Evolutionary conservation across 768 basidiomycete species (phyloP).

Genomic region (Lactifluus rugatus): DNA sequence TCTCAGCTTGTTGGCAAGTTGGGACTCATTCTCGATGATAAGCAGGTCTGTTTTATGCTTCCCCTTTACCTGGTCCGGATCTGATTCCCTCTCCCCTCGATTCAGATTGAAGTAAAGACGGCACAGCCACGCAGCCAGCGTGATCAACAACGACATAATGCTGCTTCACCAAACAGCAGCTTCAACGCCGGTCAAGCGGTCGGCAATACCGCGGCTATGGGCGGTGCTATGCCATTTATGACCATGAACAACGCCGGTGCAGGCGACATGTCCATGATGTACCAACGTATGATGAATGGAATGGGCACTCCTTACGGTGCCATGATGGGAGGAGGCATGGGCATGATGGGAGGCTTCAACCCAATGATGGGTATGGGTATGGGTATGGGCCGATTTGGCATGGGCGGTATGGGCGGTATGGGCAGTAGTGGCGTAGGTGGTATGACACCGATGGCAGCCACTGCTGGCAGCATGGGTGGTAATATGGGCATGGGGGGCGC

Average conservation of each 20-base stretch:
- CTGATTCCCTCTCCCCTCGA: not conserved
- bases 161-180: slow-evolving; percentile 13
- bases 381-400: slow-evolving; percentile 28
- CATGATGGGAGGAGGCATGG: slow-evolving; percentile 30
- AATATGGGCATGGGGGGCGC: slow-evolving; percentile 32
- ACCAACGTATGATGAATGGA: slow-evolving; percentile 92
- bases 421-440: slow-evolving; percentile 53
- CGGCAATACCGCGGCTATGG: slow-evolving; percentile 23
- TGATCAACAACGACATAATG: slow-evolving; percentile 40
- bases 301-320: slow-evolving; percentile 40
- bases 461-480: not conserved
- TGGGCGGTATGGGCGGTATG: slow-evolving; percentile 22
- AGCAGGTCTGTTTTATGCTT: slow-evolving; percentile 51
- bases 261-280: slow-evolving; percentile 39
- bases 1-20: slow-evolving; percentile 84
- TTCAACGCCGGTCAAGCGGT: slow-evolving; percentile 22
- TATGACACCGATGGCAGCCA: slow-evolving; percentile 29
- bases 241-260: slow-evolving; percentile 23
- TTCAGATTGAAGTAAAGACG: slow-evolving; percentile 91
- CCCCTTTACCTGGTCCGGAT: no score
- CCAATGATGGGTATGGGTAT: slow-evolving; percentile 27
- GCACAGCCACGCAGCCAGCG: slow-evolving; percentile 86
- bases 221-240: slow-evolving; percentile 32
- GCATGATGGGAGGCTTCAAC: slow-evolving; percentile 19
- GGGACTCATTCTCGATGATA: slow-evolving; percentile 72